These are phyloP conservation scores for Fraxinus quadrangulata DNA, from an alignment of 257 asterid genomes.

Conservation along the genomic window DNA sequence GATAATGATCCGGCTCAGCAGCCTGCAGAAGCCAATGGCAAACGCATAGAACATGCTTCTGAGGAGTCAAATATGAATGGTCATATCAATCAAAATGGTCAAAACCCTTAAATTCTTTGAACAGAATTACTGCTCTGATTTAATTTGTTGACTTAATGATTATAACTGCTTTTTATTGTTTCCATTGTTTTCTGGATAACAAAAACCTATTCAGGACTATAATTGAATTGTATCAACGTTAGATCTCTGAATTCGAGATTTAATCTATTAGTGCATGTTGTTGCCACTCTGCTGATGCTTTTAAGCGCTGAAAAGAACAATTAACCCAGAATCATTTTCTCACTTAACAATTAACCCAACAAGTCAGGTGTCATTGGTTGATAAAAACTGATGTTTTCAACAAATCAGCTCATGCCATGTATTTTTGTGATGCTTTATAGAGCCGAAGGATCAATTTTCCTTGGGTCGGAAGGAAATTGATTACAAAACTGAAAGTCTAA, in stretches of 20 bases:
- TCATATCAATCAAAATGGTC: slow-evolving; percentile 8
- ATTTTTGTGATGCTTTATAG: too few species aligned
- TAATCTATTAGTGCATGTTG: too few species aligned
- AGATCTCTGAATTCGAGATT: not conserved
- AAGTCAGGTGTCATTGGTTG: too few species aligned
- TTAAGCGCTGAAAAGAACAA: too few species aligned
- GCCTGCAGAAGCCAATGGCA: not conserved
- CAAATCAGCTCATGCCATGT: not conserved
- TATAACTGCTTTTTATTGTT: not conserved
- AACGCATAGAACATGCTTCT: slow-evolving; percentile 19
- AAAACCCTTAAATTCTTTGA: not conserved
- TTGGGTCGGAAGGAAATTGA: not conserved
- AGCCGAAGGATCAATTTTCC: not conserved
- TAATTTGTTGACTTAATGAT: not conserved
- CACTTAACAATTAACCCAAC: not conserved
- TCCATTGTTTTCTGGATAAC: not conserved
- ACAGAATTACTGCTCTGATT: too few species aligned
- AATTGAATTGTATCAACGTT: not conserved
- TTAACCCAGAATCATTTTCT: not conserved
- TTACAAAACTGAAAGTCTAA: not conserved
- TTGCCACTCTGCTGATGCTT: too few species aligned
- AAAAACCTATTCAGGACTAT: not conserved
- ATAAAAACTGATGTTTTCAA: too few species aligned
- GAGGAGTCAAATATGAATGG: slow-evolving; percentile 26
- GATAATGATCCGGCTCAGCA: slow-evolving; percentile 10